These are phyloP conservation scores for Bothriochloa decipiens DNA, from an alignment of 176 grass and related monocot genomes.

Conservation along the genomic window DNA sequence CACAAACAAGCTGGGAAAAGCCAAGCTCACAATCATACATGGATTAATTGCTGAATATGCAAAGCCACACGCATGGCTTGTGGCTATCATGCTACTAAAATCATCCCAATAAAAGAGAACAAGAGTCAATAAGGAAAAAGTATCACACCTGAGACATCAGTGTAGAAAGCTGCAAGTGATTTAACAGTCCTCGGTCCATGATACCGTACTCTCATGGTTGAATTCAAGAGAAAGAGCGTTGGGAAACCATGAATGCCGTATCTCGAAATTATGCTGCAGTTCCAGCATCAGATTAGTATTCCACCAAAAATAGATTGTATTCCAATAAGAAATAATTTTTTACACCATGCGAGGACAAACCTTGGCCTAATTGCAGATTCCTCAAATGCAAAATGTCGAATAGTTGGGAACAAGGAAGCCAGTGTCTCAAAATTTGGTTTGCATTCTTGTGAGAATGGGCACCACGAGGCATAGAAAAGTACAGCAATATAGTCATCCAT, in stretches of 20 bases:
- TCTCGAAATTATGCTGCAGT: constrained; percentile 88
- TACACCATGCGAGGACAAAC: constrained; percentile 36
- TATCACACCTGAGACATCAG: constrained; percentile 70
- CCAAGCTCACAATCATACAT: not conserved
- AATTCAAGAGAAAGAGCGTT: constrained; percentile 92
- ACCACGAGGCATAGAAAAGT: constrained; percentile 98
- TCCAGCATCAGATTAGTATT: constrained; percentile 32
- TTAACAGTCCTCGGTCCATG: constrained; percentile 77
- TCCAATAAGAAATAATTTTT: not conserved
- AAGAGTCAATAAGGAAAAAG: not conserved
- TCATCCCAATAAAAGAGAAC: not conserved
- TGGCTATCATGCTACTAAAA: constrained; percentile 15
- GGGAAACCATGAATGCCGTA: constrained; percentile 96
- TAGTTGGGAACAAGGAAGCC: constrained; percentile 70
- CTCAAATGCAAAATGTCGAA: constrained; percentile 88
- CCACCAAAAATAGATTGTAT: constrained; percentile 26
- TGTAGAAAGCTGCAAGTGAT: constrained; percentile 78
- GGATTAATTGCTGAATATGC: not conserved
- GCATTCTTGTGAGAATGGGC: constrained; percentile 93
- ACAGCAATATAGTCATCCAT: constrained; percentile 78
- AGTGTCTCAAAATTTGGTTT: constrained; percentile 70
- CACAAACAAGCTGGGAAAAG: not conserved
- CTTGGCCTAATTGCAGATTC: constrained; percentile 96
- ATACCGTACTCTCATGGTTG: constrained; percentile 85
- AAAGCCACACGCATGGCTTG: constrained; percentile 8